Evolutionary conservation across 202 grass and related monocot genomes (phyloP), one percentile per base, ranked within the genome.

Genomic region (Setaria italica): DNA sequence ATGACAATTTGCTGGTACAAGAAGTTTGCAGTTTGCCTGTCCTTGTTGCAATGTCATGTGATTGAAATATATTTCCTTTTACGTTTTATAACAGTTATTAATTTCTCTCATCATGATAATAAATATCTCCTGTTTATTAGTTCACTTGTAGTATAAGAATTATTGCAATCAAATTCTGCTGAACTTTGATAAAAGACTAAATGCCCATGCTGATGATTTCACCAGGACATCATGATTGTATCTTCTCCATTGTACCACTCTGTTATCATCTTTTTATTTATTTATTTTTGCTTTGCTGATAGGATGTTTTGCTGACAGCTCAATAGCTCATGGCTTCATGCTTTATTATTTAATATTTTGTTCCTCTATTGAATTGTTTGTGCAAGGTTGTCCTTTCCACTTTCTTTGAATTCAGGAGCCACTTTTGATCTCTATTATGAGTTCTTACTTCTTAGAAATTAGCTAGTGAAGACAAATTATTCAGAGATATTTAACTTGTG

Each of bases 71-170:
- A 42, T 46, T 70, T 81, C 15, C 30, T 54, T 54, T 53, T 55
- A 37, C 7, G 50, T 56, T 74, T 56, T 39, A 33, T 14, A 20
- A 17, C 72, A 39, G 11, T n/a, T 25, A 29, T 55, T 58, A 16
- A n/a, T 25, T 68, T 78, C 15, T 64, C 42, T 12, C 57, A 72
- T 64, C 6, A 29, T 65, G 21, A 6, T 71, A 53, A 65, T 63
- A 30, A 70, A 70, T 70, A 32, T 4, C 46, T 33, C 55, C 6
- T 70, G 13, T 50, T 60, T 87, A 15, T 70, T 85, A 43, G 16
- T 53, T 77, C 21, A 34, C 15, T 43, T 80, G 56, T 56, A 13
- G 30, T 53, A 57, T 72, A 59, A 42, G 39, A 48, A 41, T 39
- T 11, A n/a, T 46, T 50, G 15, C 35, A 59, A 32, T 14, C 5